phyloP scores from a whole-genome alignment of 495 filamentous ascomycete genomes.

The Podospora bellae-mahoneyi region DNA sequence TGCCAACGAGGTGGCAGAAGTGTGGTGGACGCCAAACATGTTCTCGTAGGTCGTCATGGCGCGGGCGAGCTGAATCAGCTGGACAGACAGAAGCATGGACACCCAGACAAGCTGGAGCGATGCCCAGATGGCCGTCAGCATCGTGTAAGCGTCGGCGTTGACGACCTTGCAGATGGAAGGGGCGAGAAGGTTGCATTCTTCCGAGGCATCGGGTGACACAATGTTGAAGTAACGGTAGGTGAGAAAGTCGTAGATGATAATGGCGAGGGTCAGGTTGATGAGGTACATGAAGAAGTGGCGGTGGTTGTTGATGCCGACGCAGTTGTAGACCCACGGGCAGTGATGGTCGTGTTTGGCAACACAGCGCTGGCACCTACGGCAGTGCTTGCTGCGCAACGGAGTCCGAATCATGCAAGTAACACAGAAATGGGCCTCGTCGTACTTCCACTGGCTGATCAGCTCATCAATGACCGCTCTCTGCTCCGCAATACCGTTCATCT shows the following conservation, averaged over 20 bases:
- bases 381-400: constrained; percentile 93
- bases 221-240: constrained; percentile 43
- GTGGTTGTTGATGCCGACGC: constrained; percentile 89
- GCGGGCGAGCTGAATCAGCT: constrained; percentile 83
- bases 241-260: constrained; percentile 57
- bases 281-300: constrained; percentile 93
- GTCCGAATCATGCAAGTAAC: constrained; percentile 88
- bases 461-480: constrained; percentile 86
- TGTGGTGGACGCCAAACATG: constrained; percentile 69
- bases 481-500: constrained; percentile 78
- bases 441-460: constrained; percentile 77
- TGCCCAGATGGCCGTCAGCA: constrained; percentile 73
- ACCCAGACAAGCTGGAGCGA: constrained; percentile 87
- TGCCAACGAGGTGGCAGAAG: constrained; percentile 60
- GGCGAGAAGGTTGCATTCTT: constrained; percentile 72
- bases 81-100: constrained; percentile 89
- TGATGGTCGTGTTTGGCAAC: constrained; percentile 97
- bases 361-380: constrained; percentile 82
- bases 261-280: constrained; percentile 68
- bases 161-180: constrained; percentile 67
- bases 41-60: constrained; percentile 95
- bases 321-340: constrained; percentile 97
- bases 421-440: constrained; percentile 92
- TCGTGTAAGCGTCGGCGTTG: constrained; percentile 76
- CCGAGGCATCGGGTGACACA: constrained; percentile 30